Evolutionary conservation across 495 filamentous ascomycete genomes (phyloP), one percentile per base, ranked within the genome.

Genomic region (Aspergillus kassunensis): DNA sequence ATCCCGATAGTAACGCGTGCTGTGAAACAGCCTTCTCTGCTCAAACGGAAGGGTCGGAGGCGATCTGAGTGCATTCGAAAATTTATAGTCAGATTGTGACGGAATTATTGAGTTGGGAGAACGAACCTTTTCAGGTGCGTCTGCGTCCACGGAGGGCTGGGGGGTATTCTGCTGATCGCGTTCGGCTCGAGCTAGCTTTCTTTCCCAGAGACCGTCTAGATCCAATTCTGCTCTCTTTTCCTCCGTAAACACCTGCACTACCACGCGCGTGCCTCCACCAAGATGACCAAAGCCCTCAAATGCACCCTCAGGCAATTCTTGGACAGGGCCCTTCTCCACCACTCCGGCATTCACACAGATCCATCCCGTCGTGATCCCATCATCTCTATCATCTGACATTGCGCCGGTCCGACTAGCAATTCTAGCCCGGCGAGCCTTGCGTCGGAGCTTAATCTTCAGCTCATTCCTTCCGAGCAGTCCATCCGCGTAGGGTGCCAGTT

Each of bases 351-450:
- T 91, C 35, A 97, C 88, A 69, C 95, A 98, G 8, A 98, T 87
- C 93, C 93, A 98, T 1, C 90, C 91, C 13, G 91, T 95, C 23
- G 81, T 81, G 31, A 95, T 88, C 1, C 90, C 91, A 59, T 96
- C 90, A 58, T 95, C 82, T 68, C 75, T 68, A 65, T 80, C 55
- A 54, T 73, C 64, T 51, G 75, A 19, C 53, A 62, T 62, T 21
- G 62, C 42, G 1, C 83, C 83, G 8, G 79, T 76, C 39, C 70
- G 77, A 13, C 84, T 86, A 25, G 93, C 64, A 45, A 96, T 68
- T 66, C 85, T 87, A 12, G 88, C 86, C 49, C 88, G 80, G 61
- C 85, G 86, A n/a, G 82, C 83, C 62, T 88, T 88, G 24, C 93
- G 76, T 34, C 86, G 79, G 43, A 96, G 69, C 59, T 90, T 95